Evolutionary conservation across 805 yeast species (phyloP), one percentile per base, ranked within the genome.

Genomic region (Pichia insulana): DNA sequence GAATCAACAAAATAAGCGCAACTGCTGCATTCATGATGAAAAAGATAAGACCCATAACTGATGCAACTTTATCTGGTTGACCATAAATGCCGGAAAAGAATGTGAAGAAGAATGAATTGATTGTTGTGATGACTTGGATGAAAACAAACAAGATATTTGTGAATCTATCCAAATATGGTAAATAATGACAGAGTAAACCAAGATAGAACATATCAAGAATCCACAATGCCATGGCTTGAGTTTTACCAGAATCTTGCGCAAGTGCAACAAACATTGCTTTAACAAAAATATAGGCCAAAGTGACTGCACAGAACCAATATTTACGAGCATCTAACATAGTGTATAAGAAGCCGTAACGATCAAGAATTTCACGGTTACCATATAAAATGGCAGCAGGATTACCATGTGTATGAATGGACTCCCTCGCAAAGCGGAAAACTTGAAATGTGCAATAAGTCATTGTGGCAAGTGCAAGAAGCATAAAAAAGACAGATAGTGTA

Each of bases 41-140:
- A 64, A 85, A 89, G 2, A 89, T 71, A 78, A 95, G 83, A 1
- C 94, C 97, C 95, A 89, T 85, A 43, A 89, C 76, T 1, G 95
- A 80, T 12, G 80, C 68, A 11, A 85, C 96, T 8, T 76, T 73
- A 17, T 78, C 80, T 8, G 86, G 80, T 64, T 88, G 96, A 39
- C 81, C 79, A 64, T 84, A 87, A 48, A 89, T 65, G 55, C 83
- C 80, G 3, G 95, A 84, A 58, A 87, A 89, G 68, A 89, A 89
- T 49, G 85, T 58, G 67, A 86, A 89, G 48, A 89, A 70, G 62
- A 87, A 80, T 28, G 96, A 84, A 63, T 89, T 89, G 43, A 87
- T 49, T 7, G 86, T 74, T 28, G 73, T 76, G 20, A 89, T 88
- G 11, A 83, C 73, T 40, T 81, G 71, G 63, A 86, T 81, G 52